A percentile compares a stretch with the other conserved stretches of the same genome.
Evolutionary conservation across 1,284 basidiomycete species (phyloP).

Genomic region (Malassezia globosa): DNA sequence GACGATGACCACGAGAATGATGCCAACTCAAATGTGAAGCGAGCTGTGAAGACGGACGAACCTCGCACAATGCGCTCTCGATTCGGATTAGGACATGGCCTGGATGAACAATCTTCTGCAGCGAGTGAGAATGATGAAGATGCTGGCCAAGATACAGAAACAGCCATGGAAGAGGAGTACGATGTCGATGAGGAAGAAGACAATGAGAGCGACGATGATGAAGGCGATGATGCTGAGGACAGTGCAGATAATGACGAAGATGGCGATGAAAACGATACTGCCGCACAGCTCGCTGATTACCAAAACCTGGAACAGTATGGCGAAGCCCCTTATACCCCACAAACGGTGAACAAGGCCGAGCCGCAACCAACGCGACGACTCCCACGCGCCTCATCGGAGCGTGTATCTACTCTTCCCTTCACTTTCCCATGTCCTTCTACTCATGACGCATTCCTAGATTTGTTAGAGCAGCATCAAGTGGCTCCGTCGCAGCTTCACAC

Average conservation of each 20-base stretch:
- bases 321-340: slow-evolving; percentile 37
- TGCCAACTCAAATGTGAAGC: slow-evolving; percentile 31
- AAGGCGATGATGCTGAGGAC: slow-evolving; percentile 40
- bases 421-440: slow-evolving; percentile 78
- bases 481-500: slow-evolving; percentile 57
- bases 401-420: slow-evolving; percentile 56
- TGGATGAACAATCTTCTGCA: slow-evolving; percentile 50
- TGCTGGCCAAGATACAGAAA: too few species aligned
- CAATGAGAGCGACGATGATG: slow-evolving; percentile 44
- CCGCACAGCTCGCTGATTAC: slow-evolving; percentile 29
- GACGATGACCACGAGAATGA: slow-evolving; percentile 33
- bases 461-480: slow-evolving; percentile 58
- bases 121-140: slow-evolving; percentile 58
- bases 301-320: slow-evolving; percentile 28
- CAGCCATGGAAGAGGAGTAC: slow-evolving; percentile 48
- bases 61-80: slow-evolving; percentile 5
- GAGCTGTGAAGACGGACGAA: slow-evolving; percentile 19
- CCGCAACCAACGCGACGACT: neutral
- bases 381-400: slow-evolving; percentile 10
- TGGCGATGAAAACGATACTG: slow-evolving; percentile 46
- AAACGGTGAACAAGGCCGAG: slow-evolving; percentile 13
- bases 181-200: slow-evolving; percentile 31
- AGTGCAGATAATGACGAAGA: slow-evolving; percentile 22
- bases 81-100: slow-evolving; percentile 10
- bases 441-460: slow-evolving; percentile 77